A percentile compares a stretch with the other conserved stretches of the same genome.
Conservation (phyloP, 176 grass and related monocot species). For the Avena sativa region DNA sequence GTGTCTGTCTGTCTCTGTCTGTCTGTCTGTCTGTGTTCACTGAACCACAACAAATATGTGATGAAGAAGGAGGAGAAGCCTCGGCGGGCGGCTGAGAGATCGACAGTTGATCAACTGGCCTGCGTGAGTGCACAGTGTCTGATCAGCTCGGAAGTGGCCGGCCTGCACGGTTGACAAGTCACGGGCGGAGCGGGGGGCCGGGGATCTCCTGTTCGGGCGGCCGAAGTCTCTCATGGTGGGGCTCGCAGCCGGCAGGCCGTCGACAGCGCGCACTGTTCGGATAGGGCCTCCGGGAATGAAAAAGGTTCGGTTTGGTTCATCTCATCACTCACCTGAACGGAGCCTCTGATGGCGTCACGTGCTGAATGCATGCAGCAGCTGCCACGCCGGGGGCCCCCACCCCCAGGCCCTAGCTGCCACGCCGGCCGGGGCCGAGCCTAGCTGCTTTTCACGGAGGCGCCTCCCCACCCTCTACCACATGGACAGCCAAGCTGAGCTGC, state of each 20-base stretch:
- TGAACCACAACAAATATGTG: not conserved
- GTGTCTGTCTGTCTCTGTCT: not conserved
- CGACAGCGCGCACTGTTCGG: slow-evolving; percentile 36
- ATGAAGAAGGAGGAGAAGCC: not conserved
- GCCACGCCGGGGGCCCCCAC: not conserved
- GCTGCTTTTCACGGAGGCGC: not conserved
- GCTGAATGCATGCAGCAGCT: not conserved
- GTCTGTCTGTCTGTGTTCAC: not conserved
- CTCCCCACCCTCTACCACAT: not conserved
- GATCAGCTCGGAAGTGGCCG: not conserved
- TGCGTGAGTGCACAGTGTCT: not conserved
- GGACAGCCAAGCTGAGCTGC: not conserved
- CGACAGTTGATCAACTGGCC: not conserved
- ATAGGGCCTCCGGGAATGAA: not conserved
- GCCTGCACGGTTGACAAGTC: slow-evolving; percentile 33
- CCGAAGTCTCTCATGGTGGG: slow-evolving; percentile 16
- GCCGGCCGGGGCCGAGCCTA: not conserved
- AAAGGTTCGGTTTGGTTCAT: slow-evolving; percentile 21
- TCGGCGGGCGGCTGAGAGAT: not conserved
- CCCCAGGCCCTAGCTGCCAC: not conserved
- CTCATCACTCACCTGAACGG: not conserved
- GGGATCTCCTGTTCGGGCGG: slow-evolving; percentile 15
- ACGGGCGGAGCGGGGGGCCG: not conserved
- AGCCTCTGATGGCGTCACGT: slow-evolving; percentile 36
- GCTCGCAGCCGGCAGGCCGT: slow-evolving; percentile 25